Base-by-base conservation (phyloP, 208 protist species). In the Phytomonas sp. region DNA sequence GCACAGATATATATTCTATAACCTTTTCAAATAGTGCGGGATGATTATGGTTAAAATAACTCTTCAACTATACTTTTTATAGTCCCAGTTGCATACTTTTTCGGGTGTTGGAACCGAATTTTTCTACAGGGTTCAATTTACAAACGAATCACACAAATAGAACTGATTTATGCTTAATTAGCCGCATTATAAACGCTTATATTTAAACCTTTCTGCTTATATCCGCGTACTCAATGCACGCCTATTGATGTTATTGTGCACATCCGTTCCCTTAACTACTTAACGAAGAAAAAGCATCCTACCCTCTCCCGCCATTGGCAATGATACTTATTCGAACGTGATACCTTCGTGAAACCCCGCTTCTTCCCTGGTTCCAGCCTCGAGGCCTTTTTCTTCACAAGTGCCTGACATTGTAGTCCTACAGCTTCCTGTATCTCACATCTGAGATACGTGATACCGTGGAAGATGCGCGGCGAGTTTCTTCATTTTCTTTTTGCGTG, bases 41-140 rank as follows among this genome's bases (percentile, higher is more conserved):
- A 65, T 26, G 6, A 60, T 68, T 71, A 9, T 68, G 17, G 62
- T 6, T 6, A 30, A 43, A 68, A 68, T 32, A 34, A 46, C 37
- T 34, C 33, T 7, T 34, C 6, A 62, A 17, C 20, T 26, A 56
- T 56, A 56, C 20, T 1, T 56, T 56, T 56, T 23, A 26, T 56
- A 1, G 4, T 56, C 0, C 26, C 20, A 56, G 8, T 26, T 56
- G 46, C 20, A 26, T 23, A 7, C 4, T 2, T 26, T 26, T 56
- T 56, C 6, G 20, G 20, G 26, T 26, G 9, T 17, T 23, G 23
- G 11, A 7, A 56, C 20, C 23, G 20, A 56, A 8, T 4, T 56
- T 33, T 53, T 43, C 5, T 68, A 5, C 61, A 33, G 28, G 33
- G 15, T 64, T 33, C 30, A 20, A 40, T 64, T 64, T 64, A 64